A percentile compares a stretch with the other conserved stretches of the same genome.
phyloP scores from a whole-genome alignment of 768 basidiomycete species.

The Trametes villosa region DNA sequence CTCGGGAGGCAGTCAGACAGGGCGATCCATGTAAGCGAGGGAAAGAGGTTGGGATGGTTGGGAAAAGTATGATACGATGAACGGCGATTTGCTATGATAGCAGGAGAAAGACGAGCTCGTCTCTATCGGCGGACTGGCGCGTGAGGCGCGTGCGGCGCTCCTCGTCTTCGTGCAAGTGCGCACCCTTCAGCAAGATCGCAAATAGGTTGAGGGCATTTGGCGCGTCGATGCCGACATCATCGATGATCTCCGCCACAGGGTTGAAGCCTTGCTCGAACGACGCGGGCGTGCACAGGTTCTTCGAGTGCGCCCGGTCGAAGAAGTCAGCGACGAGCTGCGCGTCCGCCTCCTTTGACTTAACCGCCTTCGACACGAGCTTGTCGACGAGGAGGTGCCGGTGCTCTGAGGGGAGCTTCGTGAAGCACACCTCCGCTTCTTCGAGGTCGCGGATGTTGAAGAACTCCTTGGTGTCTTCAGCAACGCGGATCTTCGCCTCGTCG shows the following conservation, averaged over 20 bases:
- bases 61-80: no score
- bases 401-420: conserved; percentile 68
- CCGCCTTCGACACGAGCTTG: conserved; percentile 61
- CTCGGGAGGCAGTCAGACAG: no score
- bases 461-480: conserved; percentile 83
- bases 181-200: conserved; percentile 73
- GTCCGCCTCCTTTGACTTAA: conserved; percentile 84
- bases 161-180: conserved; percentile 60
- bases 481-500: conserved; percentile 71
- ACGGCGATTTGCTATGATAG: no score
- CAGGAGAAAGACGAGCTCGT: conserved; percentile 62
- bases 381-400: conserved; percentile 72
- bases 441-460: conserved; percentile 84
- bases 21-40: no score
- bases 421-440: conserved; percentile 88
- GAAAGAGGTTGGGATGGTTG: no score
- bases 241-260: conserved; percentile 73
- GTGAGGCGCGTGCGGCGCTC: conserved; percentile 60
- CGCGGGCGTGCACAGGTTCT: conserved; percentile 59
- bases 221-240: conserved; percentile 89
- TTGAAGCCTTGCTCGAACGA: conserved; percentile 78
- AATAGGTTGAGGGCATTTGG: conserved; percentile 83
- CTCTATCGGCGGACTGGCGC: conserved; percentile 62
- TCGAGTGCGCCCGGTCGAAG: conserved; percentile 64
- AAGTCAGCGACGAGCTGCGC: conserved; percentile 78